Conservation (phyloP, 2,329 filamentous ascomycete species). For the Aspergillus quadricinctus region DNA sequence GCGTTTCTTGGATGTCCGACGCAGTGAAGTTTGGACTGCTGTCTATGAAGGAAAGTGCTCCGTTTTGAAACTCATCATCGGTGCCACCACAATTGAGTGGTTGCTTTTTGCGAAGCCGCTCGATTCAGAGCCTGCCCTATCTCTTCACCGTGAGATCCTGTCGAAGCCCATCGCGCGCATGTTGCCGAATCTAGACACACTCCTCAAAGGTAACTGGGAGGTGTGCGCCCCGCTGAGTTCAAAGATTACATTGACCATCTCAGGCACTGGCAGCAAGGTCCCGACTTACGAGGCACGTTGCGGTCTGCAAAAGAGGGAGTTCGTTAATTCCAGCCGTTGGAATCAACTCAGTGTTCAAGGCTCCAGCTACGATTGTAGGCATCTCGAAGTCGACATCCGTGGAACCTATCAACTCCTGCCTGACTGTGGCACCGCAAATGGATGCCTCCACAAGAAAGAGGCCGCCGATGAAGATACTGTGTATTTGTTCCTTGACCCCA, state of each 20-base stretch:
- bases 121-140: constrained; percentile 33
- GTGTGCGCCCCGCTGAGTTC: constrained; percentile 39
- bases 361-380: constrained; percentile 20
- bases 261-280: constrained; percentile 28
- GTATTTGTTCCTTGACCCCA: constrained; percentile 58
- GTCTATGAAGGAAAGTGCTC: constrained; percentile 24
- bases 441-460: constrained; percentile 50
- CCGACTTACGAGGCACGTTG: constrained; percentile 38
- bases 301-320: constrained; percentile 37
- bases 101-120: constrained; percentile 45
- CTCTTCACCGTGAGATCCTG: constrained; percentile 40
- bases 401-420: constrained; percentile 51
- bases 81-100: constrained; percentile 39
- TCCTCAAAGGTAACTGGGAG: constrained; percentile 43
- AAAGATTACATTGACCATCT: constrained; percentile 32
- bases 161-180: constrained; percentile 47
- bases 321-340: constrained; percentile 42
- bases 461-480: constrained; percentile 24
- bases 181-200: constrained; percentile 25
- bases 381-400: constrained; percentile 37
- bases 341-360: constrained; percentile 39
- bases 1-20: constrained; percentile 26
- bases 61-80: constrained; percentile 24
- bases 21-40: constrained; percentile 29
- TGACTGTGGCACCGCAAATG: constrained; percentile 55